These are phyloP conservation scores for Murraya paniculata DNA, from an alignment of 345 rosid genomes.

Conservation along the genomic window DNA sequence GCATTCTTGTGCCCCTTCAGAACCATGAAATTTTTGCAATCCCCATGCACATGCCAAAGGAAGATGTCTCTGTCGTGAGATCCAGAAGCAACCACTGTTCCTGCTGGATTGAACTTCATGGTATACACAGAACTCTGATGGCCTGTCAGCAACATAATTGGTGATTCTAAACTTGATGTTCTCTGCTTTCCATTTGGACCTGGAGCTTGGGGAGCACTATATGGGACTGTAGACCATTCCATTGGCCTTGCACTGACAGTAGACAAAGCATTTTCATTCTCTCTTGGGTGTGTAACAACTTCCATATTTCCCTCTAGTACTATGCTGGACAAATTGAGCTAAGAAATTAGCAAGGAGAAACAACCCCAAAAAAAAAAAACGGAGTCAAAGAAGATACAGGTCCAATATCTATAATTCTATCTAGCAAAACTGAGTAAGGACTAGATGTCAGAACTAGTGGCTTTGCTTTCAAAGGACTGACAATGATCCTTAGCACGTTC, in stretches of 20 bases:
- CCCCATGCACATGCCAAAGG: conserved; percentile 86
- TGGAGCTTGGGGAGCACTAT: conserved; percentile 49
- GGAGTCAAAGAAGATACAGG: no score
- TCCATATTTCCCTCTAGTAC: conserved; percentile 43
- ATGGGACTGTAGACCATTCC: conserved; percentile 81
- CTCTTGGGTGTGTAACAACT: conserved; percentile 34
- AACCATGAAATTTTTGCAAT: conserved; percentile 95
- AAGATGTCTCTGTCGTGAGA: conserved; percentile 94
- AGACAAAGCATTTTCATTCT: conserved; percentile 60
- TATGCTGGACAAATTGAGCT: not conserved
- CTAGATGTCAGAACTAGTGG: no score
- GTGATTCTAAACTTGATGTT: conserved; percentile 85
- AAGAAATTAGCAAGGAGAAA: not conserved
- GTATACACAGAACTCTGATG: conserved; percentile 88
- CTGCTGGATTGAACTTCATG: conserved; percentile 89
- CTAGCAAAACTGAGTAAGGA: no score
- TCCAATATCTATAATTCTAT: no score
- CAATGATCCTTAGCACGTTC: not conserved
- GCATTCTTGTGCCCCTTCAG: conserved; percentile 96
- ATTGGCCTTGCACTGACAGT: conserved; percentile 75
- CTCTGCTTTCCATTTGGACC: conserved; percentile 59
- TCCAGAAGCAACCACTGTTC: conserved; percentile 84
- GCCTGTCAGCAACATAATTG: conserved; percentile 85
- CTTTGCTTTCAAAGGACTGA: no score
- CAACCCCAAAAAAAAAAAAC: not conserved